These are phyloP conservation scores for Globisporangium canariense DNA, from an alignment of 352 stramenopile species.

Conservation along the genomic window DNA sequence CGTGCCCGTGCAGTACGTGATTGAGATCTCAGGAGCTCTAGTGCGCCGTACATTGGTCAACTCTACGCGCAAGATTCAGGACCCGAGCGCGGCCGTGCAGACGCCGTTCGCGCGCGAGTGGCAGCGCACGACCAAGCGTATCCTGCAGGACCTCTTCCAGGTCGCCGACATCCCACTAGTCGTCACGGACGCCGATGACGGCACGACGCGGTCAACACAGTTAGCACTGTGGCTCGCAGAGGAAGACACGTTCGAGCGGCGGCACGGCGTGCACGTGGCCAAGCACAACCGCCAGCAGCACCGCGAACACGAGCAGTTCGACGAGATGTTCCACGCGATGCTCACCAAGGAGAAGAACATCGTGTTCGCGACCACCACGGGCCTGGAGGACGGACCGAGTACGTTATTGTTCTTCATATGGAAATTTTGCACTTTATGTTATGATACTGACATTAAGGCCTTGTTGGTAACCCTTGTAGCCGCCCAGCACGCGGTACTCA, in stretches of 20 bases:
- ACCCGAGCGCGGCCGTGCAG: conserved; percentile 31
- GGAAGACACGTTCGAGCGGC: conserved; percentile 28
- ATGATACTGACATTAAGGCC: not conserved
- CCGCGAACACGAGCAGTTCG: conserved; percentile 47
- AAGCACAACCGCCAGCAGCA: conserved; percentile 43
- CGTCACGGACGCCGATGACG: conserved; percentile 6
- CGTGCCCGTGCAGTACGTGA: conserved; percentile 31
- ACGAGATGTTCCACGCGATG: conserved; percentile 57
- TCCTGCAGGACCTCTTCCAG: conserved; percentile 58
- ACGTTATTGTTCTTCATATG: conserved; percentile 13
- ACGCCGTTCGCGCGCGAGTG: conserved; percentile 60
- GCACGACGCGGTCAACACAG: conserved; percentile 26
- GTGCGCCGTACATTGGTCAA: conserved; percentile 56
- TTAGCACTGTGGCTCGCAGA: conserved; percentile 55
- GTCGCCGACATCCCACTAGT: conserved; percentile 51
- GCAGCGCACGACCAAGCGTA: conserved; percentile 59
- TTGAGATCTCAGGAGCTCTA: conserved; percentile 48
- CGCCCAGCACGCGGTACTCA: conserved; percentile 58
- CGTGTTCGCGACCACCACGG: conserved; percentile 65
- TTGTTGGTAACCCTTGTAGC: conserved; percentile 14
- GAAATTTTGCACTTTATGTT: not conserved
- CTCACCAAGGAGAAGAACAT: conserved; percentile 75
- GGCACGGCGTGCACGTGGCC: conserved; percentile 32
- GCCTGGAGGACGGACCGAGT: conserved; percentile 68
- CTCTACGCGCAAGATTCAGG: conserved; percentile 21